Percentiles rank a stretch among this genome's conserved stretches.
Evolutionary conservation across 192 early-diverging fungal genomes (phyloP).

Genomic region (Podila epicladia): DNA sequence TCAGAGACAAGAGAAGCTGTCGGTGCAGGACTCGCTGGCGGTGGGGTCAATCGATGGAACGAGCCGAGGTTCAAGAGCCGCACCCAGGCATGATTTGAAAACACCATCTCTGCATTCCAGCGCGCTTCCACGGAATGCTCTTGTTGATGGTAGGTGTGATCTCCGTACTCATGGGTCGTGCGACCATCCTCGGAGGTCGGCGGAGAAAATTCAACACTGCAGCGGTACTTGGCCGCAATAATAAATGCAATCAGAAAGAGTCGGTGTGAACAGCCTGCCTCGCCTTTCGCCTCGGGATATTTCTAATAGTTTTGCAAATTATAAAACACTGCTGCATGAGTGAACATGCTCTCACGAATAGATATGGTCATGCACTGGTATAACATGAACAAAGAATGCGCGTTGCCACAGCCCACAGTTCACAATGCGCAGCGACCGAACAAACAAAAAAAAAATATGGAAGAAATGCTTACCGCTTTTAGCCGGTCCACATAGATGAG

Average conservation of each 20-base stretch:
- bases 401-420: no score
- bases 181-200: slow-evolving; percentile 5
- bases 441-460: background rate
- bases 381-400: no score
- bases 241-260: slow-evolving; percentile 60
- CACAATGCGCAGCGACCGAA: background rate
- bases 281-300: slow-evolving; percentile 53
- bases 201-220: slow-evolving; percentile 35
- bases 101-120: slow-evolving; percentile 31
- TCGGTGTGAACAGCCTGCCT: slow-evolving; percentile 57
- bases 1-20: background rate
- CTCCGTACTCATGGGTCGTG: background rate
- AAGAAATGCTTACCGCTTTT: slow-evolving; percentile 34
- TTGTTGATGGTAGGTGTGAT: background rate
- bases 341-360: background rate
- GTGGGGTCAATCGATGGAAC: slow-evolving; percentile 18
- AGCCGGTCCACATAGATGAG: slow-evolving; percentile 45
- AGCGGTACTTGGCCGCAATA: slow-evolving; percentile 57
- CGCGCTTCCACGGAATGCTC: slow-evolving; percentile 13
- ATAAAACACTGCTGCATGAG: background rate
- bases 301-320: slow-evolving; percentile 25
- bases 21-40: background rate
- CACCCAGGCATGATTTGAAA: slow-evolving; percentile 47
- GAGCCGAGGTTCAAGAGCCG: slow-evolving; percentile 42
- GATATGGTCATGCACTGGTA: no score